Percentiles rank a stretch among this genome's conserved stretches.
These are phyloP conservation scores for Reutealis trisperma DNA, from an alignment of 345 rosid species.

Conservation along the genomic window DNA sequence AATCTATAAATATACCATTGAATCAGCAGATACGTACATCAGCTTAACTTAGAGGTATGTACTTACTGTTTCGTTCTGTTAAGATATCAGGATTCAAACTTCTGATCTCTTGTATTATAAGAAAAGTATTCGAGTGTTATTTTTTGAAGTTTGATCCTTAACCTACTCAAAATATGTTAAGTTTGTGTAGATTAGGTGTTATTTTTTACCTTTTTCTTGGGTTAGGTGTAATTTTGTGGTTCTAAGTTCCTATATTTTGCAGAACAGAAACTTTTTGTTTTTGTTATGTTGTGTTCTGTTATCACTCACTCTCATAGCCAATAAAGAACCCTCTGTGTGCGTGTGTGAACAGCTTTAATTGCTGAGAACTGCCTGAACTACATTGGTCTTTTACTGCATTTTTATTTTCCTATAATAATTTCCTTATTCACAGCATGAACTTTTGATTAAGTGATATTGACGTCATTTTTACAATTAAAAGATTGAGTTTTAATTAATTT, in stretches of 20 bases:
- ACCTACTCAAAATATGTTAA: no score
- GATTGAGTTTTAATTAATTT: no score
- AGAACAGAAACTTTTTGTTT: neutral
- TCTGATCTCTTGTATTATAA: no score
- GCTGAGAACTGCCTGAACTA: neutral
- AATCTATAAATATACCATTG: no score
- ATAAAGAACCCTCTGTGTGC: neutral
- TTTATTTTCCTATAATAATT: no score
- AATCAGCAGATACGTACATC: neutral
- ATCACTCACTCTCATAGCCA: slow-evolving; percentile 4
- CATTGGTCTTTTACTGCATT: neutral
- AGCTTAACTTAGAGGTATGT: neutral
- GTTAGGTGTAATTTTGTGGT: neutral
- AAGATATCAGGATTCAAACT: no score
- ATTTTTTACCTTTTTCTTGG: neutral
- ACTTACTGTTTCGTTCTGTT: no score
- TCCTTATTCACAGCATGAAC: no score
- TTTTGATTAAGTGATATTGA: no score
- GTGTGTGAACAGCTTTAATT: slow-evolving; percentile 3
- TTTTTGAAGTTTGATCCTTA: neutral
- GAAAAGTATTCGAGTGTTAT: no score
- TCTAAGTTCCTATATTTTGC: neutral
- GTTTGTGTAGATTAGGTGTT: neutral
- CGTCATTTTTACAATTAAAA: no score
- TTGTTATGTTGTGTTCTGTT: neutral